phyloP scores from a whole-genome alignment of 805 yeast genomes.

The Wickerhamiella spandovensis region DNA sequence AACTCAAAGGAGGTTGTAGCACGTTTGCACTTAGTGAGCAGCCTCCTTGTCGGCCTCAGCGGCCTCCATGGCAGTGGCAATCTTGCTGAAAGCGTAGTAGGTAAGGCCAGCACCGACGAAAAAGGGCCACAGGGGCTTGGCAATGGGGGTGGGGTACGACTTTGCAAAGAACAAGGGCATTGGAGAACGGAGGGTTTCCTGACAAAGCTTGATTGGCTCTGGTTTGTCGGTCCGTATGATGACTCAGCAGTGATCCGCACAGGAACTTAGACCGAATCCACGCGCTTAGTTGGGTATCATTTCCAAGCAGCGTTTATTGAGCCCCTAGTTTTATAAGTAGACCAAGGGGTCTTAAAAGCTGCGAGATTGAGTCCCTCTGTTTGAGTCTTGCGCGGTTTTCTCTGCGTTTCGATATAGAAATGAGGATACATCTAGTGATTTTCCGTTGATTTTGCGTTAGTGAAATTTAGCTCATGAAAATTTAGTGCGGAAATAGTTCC shows the following conservation, averaged over 20 bases:
- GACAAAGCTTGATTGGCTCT: conserved; percentile 4
- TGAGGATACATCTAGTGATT: conserved; percentile 12
- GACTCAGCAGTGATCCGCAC: no score
- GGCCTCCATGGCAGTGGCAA: conserved; percentile 53
- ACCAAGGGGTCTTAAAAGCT: conserved; percentile 1
- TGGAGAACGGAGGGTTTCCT: conserved; percentile 1
- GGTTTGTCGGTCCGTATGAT: not conserved
- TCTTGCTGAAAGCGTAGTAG: conserved; percentile 57
- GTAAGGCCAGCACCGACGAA: conserved; percentile 68
- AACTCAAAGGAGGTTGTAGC: no score
- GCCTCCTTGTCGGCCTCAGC: conserved; percentile 22
- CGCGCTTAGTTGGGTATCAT: no score
- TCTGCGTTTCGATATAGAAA: conserved; percentile 13
- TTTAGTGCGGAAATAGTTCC: no score
- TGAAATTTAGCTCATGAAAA: no score
- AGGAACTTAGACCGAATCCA: no score
- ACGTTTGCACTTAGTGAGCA: not conserved
- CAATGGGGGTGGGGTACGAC: conserved; percentile 37
- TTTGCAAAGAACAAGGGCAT: conserved; percentile 19
- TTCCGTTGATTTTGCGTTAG: no score
- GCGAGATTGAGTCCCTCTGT: conserved; percentile 11
- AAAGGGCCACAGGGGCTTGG: conserved; percentile 80
- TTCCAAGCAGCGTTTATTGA: not conserved
- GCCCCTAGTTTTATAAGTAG: not conserved
- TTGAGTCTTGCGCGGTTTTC: conserved; percentile 14